Evolutionary conservation across 2,329 filamentous ascomycete genomes (phyloP), one percentile per base, ranked within the genome.

Genomic region (Cladosporium sp.): DNA sequence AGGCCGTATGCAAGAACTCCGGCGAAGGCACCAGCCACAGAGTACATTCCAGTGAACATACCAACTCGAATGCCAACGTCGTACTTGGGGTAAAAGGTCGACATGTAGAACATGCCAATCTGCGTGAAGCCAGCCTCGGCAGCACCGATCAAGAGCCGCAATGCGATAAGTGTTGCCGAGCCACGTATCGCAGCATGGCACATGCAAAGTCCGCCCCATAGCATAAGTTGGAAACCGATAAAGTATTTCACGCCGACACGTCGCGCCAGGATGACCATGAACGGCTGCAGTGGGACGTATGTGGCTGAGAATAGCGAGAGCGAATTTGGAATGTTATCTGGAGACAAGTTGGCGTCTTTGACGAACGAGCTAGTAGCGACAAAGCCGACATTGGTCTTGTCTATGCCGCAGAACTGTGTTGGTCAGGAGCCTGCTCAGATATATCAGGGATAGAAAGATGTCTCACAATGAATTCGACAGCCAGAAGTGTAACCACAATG

Each of bases 61-160:
- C 49, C 49, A 22, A 52, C 13, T 52, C 49, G 20, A 10, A 52
- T 32, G 15, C 49, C 49, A 4, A 52, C 49, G 17, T 40, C 36
- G 24, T 52, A 40, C 49, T 52, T 52, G 3, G 49, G 35, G 20
- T 52, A 40, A 13, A 52, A 35, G 9, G 49, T 52, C 12, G 49
- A 52, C 24, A 52, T 39, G 36, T 52, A 52, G 24, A 52, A 40
- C 48, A 52, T 52, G 12, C 49, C 49, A 22, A 52, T 52, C 24
- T 52, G 49, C 6, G 48, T 50, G 15, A 50, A 50, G 3, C 34
- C 48, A 36, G 48, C 48, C 19, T 50, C 48, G 3, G 48, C 48
- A n/a, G 34, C 48, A 22, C 48, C 48, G 15, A 50, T 50, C n/a
- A 50, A 20, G 7, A 50, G 5, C 24, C 48, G 20, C 8, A 50